phyloP scores from a whole-genome alignment of 345 rosid species.

The Moricandia moricandioides region DNA sequence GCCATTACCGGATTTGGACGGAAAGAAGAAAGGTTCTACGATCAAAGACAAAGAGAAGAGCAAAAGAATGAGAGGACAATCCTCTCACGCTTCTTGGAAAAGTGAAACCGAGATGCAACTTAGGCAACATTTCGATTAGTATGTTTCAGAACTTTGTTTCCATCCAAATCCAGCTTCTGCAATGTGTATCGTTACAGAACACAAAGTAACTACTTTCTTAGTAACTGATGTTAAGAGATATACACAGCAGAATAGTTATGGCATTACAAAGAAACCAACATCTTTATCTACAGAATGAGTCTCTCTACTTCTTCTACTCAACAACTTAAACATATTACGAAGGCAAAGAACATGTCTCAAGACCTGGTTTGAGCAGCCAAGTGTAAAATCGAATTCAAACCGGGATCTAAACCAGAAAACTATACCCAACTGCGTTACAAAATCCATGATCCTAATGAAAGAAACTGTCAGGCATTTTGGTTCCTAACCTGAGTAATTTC shows the following conservation, averaged over 20 bases:
- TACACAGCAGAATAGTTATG: neutral
- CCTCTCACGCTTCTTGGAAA: constrained; percentile 94
- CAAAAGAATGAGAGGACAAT: constrained; percentile 94
- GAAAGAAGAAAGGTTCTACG: constrained; percentile 74
- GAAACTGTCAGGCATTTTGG: constrained; percentile 21
- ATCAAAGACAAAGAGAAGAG: constrained; percentile 89
- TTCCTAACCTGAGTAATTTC: constrained; percentile 20
- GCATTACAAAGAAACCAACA: constrained; percentile 2
- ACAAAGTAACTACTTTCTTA: neutral
- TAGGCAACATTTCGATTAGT: constrained; percentile 79
- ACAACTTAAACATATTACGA: constrained; percentile 19
- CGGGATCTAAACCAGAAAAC: neutral
- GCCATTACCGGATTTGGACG: constrained; percentile 51
- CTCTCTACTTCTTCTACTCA: constrained; percentile 13
- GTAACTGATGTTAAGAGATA: neutral
- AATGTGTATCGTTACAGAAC: no score
- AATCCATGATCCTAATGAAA: constrained; percentile 26
- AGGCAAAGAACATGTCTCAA: constrained; percentile 10
- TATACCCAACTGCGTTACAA: constrained; percentile 18
- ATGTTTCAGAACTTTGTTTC: constrained; percentile 1
- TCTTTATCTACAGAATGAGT: constrained; percentile 16
- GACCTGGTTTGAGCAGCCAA: neutral
- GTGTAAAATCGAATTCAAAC: constrained; percentile 18
- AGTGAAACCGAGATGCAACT: constrained; percentile 98
- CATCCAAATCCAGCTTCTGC: neutral